Evolutionary conservation across 1,284 basidiomycete genomes (phyloP).

Genomic region (Ustilago nuda): DNA sequence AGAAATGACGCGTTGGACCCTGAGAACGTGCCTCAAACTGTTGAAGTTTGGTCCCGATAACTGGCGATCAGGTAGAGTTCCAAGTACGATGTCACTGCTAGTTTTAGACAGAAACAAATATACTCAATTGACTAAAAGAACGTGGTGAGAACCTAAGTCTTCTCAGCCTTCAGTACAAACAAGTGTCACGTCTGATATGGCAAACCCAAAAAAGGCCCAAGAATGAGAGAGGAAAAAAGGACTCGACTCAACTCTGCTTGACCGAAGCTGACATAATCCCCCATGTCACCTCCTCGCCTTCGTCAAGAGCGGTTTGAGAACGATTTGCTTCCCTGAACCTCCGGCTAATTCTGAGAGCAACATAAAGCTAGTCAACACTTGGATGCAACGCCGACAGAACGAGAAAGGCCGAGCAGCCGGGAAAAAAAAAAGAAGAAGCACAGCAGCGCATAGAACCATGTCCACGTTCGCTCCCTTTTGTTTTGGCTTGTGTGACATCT

Average conservation of each 20-base stretch:
- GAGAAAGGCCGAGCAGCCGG: constrained; percentile 12
- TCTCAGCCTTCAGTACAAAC: background rate
- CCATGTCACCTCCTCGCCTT: no score
- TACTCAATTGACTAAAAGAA: no score
- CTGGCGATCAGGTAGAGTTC: no score
- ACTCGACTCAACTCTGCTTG: no score
- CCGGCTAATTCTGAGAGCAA: background rate
- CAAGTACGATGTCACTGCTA: no score
- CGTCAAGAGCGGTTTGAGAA: no score
- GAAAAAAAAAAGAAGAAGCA: background rate
- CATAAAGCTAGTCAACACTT: background rate
- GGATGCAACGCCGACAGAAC: background rate
- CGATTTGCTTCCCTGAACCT: no score
- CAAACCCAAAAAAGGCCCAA: background rate
- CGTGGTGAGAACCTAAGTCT: no score
- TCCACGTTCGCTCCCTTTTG: constrained; percentile 9
- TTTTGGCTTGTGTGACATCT: background rate
- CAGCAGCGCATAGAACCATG: background rate
- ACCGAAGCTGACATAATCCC: no score
- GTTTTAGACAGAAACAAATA: no score
- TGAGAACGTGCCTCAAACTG: constrained; percentile 30
- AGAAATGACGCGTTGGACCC: constrained; percentile 36
- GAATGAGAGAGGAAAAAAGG: no score
- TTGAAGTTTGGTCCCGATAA: no score
- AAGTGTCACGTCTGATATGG: background rate